Evolutionary conservation across 345 rosid genomes (phyloP), one percentile per base, ranked within the genome.

Genomic region (Arabidopsis arenosa): DNA sequence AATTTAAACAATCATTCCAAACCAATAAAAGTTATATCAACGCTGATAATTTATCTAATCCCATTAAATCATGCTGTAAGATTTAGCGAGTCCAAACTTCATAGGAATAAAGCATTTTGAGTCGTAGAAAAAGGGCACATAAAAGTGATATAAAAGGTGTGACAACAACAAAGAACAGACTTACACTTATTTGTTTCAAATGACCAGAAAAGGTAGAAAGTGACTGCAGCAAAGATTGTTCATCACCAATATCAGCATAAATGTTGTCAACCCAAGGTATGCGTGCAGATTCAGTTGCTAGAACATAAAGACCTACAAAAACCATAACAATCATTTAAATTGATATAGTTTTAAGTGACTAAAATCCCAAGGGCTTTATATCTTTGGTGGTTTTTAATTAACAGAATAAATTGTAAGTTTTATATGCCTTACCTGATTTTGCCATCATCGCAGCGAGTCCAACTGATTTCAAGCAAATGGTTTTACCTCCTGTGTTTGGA

Each of bases 391-490:
- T 49, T 63, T 48, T 39, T 32, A 21, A 44, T 15, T 65, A 28
- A 41, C 37, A 18, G 17, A 61, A 61, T 59, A 44, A 51, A 18
- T 0, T 13, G 26, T 37, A 66, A 33, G 62, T 33, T 51, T 33
- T 23, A 48, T 54, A 57, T 69, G 30, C 5, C 41, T 68, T 62
- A 89, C 98, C 98, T 81, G 96, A 86, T 85, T 90, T 92, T 66
- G 95, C 96, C 98, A 94, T 94, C 92, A 94, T 82, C 66, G 93
- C 88, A 64, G 93, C 95, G 84, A 94, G 88, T 83, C 96, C 98
- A 77, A 90, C 79, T 39, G 98, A 90, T 86, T 94, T 94, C 58
- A 94, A 84, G 87, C 92, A 89, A 62, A 88, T 87, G 49, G 97
- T 94, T 88, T 92, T 92, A 60, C 98, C 97, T 57, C 98, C 98